phyloP scores from a whole-genome alignment of 257 asterid species.

The Datura wrightii region DNA sequence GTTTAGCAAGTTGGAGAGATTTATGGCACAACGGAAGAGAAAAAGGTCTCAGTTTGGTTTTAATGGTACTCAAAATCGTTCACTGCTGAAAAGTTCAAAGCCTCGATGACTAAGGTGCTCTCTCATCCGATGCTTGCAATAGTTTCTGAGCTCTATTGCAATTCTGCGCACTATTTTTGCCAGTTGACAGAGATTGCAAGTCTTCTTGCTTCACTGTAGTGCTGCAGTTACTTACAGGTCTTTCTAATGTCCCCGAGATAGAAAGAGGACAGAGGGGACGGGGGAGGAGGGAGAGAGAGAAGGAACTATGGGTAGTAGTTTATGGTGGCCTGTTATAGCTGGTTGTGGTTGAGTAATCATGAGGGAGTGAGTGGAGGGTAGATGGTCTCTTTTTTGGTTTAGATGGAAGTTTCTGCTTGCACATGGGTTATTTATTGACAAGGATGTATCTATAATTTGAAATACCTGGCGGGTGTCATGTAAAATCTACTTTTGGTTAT shows the following conservation, averaged over 20 bases:
- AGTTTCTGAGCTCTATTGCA: neutral
- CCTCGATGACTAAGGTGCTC: neutral
- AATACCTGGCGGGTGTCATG: neutral
- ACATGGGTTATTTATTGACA: neutral
- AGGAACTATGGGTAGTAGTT: neutral
- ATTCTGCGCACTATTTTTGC: neutral
- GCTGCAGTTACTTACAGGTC: neutral
- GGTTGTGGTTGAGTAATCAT: neutral
- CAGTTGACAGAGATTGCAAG: neutral
- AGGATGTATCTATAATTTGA: neutral
- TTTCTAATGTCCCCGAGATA: neutral
- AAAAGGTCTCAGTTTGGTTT: constrained; percentile 17
- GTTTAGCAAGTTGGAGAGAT: neutral
- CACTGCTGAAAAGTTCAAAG: neutral
- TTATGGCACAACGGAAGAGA: neutral
- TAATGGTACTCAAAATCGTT: neutral
- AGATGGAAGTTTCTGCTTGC: neutral
- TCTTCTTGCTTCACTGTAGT: neutral
- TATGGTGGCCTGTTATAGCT: neutral
- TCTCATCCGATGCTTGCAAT: neutral
- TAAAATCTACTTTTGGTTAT: neutral
- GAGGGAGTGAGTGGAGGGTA: neutral
- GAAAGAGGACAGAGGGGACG: neutral
- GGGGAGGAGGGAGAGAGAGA: neutral
- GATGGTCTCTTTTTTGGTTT: constrained; percentile 12